Base-by-base conservation (phyloP, 2,329 filamentous ascomycete genomes). In the Aureobasidium sp. region DNA sequence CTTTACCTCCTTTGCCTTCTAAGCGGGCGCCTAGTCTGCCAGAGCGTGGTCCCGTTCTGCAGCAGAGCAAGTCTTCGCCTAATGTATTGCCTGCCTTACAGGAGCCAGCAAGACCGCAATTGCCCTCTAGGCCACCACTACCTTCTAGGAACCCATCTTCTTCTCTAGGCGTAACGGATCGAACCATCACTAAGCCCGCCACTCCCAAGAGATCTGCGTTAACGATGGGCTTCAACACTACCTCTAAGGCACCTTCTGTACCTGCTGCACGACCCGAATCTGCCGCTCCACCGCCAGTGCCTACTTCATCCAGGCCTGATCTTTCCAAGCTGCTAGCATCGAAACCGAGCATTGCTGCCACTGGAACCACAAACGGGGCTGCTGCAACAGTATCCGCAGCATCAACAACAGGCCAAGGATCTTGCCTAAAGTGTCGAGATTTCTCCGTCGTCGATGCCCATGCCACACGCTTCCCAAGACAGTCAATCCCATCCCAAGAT, bases 351-450 rank as follows among this genome's bases (percentile, higher is more conserved):
- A 9, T 62, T 64, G 22, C 60, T 63, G 53, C 59, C 36, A 27
- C 42, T 66, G 47, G 55, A 47, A 27, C 76, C 75, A 25, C 76
- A 44, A 62, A 56, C 52, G 15, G 66, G 47, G 25, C 68, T 63
- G 36, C 63, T 62, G 47, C 55, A 64, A 48, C 64, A 41, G 47
- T 57, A 63, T 55, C 64, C 39, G 48, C 58, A 64, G 53, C 64
- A 41, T 72, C 42, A 27, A 37, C 52, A 17, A 31, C 58, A 20
- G 64, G 67, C 42, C 64, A 64, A n/a, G 69, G 69, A 5, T 70
- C 69, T n/a, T 97, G 94, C 72, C 80, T 96, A 58, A 78, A 85
- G 63, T 97, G 94, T 72, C 86, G 92, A 66, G 92, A 97, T 76
- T 97, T 95, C 74, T 91, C 90, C 7, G 85, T 77, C 0, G 88